Base-by-base conservation (phyloP, 2,329 filamentous ascomycete genomes). In the Fusarium buharicum region DNA sequence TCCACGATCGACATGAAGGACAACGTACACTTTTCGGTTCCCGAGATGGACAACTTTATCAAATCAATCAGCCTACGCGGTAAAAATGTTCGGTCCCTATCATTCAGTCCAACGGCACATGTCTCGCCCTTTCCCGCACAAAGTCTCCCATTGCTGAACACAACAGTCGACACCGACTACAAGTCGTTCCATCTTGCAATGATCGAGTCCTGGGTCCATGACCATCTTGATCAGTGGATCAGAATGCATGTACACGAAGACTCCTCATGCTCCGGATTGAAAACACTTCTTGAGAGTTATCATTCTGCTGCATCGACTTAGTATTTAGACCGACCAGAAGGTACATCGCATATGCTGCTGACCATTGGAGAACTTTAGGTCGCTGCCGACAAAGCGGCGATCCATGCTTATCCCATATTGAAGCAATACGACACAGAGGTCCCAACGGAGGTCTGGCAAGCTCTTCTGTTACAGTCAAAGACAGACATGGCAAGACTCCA, bases 351-450 rank as follows among this genome's bases (percentile, higher is more conserved):
- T 5, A 86, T 87, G 81, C 53, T 86, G 3, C 75, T 90, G 1
- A 84, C 81, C 0, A 64, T 84, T 0, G 62, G 86, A 3, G 84
- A 88, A 50, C 69, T 89, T 0, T 90, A 86, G 87, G 68, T 84
- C 8, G 82, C 82, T 0, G 78, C 81, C 10, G 86, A 90, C 57
- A 81, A 74, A 46, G 74, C 76, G 2, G 80, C 81, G 1, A 72
- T 76, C 2, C 13, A 51, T 1, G 51, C 72, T 0, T 73, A 77
- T n/a, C 73, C 77, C 0, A 57, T 84, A 6, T 66, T 89, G 0
- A 8, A 6, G 0, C 69, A 84, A 0, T 89, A 85, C 57, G 68
- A 77, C 7, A 76, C 81, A 0, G 78, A 78, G 4, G 68, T 89
- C 1, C 76, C 77, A 0, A 11, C 48, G 0, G 38, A 63, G 0